Evolutionary conservation across 768 basidiomycete species (phyloP), one percentile per base, ranked within the genome.

Genomic region (Mycena maculata): DNA sequence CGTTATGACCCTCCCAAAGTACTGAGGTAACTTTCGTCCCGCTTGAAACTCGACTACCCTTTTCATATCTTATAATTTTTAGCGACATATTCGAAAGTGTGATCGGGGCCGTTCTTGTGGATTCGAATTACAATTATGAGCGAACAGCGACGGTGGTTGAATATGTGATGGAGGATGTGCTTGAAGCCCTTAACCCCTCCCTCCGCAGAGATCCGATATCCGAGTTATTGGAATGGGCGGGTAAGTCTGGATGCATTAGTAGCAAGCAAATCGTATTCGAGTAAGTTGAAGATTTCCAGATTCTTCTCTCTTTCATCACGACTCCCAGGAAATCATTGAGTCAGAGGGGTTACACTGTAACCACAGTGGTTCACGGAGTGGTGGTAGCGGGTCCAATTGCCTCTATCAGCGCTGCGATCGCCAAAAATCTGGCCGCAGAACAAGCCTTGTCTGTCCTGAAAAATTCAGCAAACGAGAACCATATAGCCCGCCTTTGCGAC

Each of bases 31-130:
- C 23, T 47, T 31, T 20, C 31, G 39, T 27, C 20, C 20, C 22
- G 9, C 18, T 45, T 31, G 10, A 20, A 20, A 13, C 30, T 39
- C 12, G 15, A 8, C 9, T 23, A 38, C 16, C 12, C 16, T 6
- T n/a, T 33, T 23, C 39, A 42, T 39, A 42, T 22, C 49, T 36
- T 4, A 39, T 44, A 9, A 36, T 7, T 38, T 45, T 95, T 33
- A 91, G 92, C 61, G 95, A 97, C 73, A 86, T 94, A 5, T 84
- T 96, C 58, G 95, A 97, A 78, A 92, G 94, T 58, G 79, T 96
- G 7, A 80, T 95, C 36, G 95, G 94, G 1, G 94, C 93, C 3
- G 82, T 97, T 22, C 85, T 97, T 30, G 86, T 96, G 45, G 95
- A 97, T 77, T 87, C 88, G 6, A 88, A 85, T 6, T 93, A 90